These are phyloP conservation scores for Chenopodium berlandieri DNA, from an alignment of 148 eudicot genomes.

Conservation along the genomic window DNA sequence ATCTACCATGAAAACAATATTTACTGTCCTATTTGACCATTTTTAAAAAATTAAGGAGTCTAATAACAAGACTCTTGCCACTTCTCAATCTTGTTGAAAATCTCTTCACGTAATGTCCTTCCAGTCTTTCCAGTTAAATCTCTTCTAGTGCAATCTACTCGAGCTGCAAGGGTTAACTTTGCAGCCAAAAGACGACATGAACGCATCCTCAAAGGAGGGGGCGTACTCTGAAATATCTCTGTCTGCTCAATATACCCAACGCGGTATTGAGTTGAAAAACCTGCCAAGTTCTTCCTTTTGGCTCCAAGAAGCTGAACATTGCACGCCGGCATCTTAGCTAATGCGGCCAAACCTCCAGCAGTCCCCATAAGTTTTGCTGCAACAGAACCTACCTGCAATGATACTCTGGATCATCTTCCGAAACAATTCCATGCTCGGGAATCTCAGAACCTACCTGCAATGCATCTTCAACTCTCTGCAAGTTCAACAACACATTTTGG, in stretches of 20 bases:
- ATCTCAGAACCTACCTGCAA: conserved; percentile 59
- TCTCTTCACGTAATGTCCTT: conserved; percentile 67
- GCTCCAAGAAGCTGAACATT: conserved; percentile 95
- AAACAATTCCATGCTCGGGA: conserved; percentile 55
- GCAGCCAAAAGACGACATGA: conserved; percentile 83
- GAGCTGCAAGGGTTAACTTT: conserved; percentile 88
- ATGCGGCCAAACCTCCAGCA: conserved; percentile 85
- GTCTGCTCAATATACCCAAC: conserved; percentile 90
- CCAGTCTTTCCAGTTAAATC: conserved; percentile 83
- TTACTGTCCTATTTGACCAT: too few relatives aligned
- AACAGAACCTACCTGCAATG: conserved; percentile 49
- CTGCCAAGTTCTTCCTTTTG: conserved; percentile 82
- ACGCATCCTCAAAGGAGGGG: conserved; percentile 80
- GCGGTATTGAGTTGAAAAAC: conserved; percentile 89
- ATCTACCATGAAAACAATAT: too few relatives aligned
- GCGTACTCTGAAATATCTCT: conserved; percentile 85
- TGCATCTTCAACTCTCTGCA: conserved; percentile 89
- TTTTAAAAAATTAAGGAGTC: too few relatives aligned
- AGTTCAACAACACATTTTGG: neutral
- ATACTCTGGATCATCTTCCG: conserved; percentile 89
- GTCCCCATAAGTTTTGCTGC: conserved; percentile 98
- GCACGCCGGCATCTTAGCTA: conserved; percentile 98
- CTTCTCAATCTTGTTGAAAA: conserved; percentile 91
- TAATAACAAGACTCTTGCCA: conserved; percentile 73
- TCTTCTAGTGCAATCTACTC: conserved; percentile 84